phyloP scores from a whole-genome alignment of 139 green algal species.

The Trebouxia sp. region DNA sequence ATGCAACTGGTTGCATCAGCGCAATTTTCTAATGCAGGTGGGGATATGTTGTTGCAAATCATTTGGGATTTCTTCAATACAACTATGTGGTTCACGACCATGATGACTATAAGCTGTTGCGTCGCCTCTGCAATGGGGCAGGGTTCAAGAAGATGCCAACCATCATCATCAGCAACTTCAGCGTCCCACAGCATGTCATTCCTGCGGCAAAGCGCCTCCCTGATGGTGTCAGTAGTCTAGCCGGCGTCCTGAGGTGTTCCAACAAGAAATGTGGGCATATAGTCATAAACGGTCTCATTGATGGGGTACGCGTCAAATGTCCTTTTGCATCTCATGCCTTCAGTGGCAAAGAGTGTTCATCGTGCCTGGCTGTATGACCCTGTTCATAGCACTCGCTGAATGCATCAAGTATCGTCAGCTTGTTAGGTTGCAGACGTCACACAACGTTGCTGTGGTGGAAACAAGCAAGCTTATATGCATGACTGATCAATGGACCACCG shows the following conservation, averaged over 20 bases:
- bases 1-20: no score
- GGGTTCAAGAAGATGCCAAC: not conserved
- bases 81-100: constrained; percentile 42
- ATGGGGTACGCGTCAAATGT: constrained; percentile 34
- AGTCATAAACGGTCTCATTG: constrained; percentile 49
- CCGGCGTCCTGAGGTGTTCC: constrained; percentile 35
- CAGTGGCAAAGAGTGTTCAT: no score
- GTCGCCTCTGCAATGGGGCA: constrained; percentile 4
- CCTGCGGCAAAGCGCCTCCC: constrained; percentile 28
- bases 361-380: no score
- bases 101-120: constrained; percentile 38
- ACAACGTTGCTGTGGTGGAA: no score
- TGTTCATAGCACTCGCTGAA: no score
- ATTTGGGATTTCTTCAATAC: constrained; percentile 27
- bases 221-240: constrained; percentile 27
- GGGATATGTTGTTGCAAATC: constrained; percentile 30
- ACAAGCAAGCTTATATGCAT: no score
- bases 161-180: constrained; percentile 41
- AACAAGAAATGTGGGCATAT: not conserved
- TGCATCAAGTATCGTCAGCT: no score
- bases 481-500: no score
- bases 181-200: constrained; percentile 41
- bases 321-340: no score
- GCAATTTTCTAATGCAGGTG: constrained; percentile 32
- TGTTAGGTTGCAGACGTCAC: no score